Evolutionary conservation across 108 stramenopile genomes (phyloP), one percentile per base, ranked within the genome.

Genomic region (Nannochloropsis gaditana): DNA sequence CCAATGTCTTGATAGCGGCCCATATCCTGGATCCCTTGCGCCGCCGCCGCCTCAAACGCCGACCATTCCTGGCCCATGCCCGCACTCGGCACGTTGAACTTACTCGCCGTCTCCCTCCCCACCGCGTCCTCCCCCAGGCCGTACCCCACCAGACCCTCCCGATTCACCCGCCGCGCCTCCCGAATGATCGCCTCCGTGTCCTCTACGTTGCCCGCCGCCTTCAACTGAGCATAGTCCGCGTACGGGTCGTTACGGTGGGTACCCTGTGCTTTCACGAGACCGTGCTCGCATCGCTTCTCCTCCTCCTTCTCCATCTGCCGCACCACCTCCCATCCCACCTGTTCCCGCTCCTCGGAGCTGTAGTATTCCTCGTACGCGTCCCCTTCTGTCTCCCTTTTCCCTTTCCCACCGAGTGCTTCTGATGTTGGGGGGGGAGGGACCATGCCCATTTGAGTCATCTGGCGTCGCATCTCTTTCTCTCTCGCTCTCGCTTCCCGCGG

Each of bases 1-100:
- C 59, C 59, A 6, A 15, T 73, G 3, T 6, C 59, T n/a, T 73
- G 19, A 8, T 73, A 73, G 6, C n/a, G 59, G n/a, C 59, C 59
- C 5, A 73, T 2, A n/a, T 73, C 59, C 59, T 73, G 59, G 19
- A 73, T 15, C 5, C 59, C 59, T 73, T 73, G 59, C 59, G 0
- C n/a, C n/a, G 59, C 59, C 59, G 59, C 59, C 59, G 15, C 59
- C 59, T 73, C 59, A 73, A 73, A 73, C 8, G 59, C 59, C 19
- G 59, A 73, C 59, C 59, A 73, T 6, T 73, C 59, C 3, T 2
- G 19, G 19, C 59, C 59, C 59, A 4, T 8, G 0, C 59, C 59
- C 59, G 59, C 59, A n/a, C 59, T 73, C 4, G 59, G 59, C 59
- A 73, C 59, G n/a, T 73, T 73, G 59, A 73, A 73, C n/a, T 73